Evolutionary conservation across 768 basidiomycete genomes (phyloP), one percentile per base, ranked within the genome.

Genomic region (Ramaria sp.): DNA sequence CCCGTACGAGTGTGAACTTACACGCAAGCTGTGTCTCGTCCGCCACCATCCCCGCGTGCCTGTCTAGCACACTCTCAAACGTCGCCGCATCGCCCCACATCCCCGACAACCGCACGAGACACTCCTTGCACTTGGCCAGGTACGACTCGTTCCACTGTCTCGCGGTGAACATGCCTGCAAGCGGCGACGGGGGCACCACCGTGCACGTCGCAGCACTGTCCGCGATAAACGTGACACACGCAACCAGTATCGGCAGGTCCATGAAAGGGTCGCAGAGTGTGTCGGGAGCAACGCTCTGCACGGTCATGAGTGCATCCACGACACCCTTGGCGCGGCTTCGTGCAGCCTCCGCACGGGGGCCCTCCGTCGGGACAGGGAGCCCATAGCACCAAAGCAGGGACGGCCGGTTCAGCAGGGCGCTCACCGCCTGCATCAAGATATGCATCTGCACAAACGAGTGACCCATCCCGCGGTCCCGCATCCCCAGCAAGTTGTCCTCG

Each of bases 181-280:
- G 39, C 7, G 39, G 20, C 8, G 39, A 41, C 16, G 15, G 36
- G 18, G 43, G 7, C 5, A 20, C 27, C 6, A n/a, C 10, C 32
- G 1, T 34, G 8, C 9, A 20, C 15, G 24, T 51, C 38, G 39
- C 22, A 24, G 13, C 38, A 34, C 3, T 36, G n/a, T 55, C 55
- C n/a, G 27, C 36, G 15, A 42, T 44, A 20, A 57, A 44, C 13
- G 44, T 32, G 7, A 41, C 41, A 20, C 25, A 38, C 28, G 56
- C 56, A 3, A 52, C 24, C n/a, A 45, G 38, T n/a, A 57, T 39
- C 18, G 56, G 41, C 27, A 52, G 38, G 34, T 43, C 50, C 50
- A 57, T 37, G 42, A 57, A 57, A n/a, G 56, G 43, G 20, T 52
- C 42, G 20, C 50, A 18, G 27, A 47, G 43, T n/a, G 50, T 20